phyloP scores from a whole-genome alignment of 2,329 filamentous ascomycete species.

The Penicillium sp. region DNA sequence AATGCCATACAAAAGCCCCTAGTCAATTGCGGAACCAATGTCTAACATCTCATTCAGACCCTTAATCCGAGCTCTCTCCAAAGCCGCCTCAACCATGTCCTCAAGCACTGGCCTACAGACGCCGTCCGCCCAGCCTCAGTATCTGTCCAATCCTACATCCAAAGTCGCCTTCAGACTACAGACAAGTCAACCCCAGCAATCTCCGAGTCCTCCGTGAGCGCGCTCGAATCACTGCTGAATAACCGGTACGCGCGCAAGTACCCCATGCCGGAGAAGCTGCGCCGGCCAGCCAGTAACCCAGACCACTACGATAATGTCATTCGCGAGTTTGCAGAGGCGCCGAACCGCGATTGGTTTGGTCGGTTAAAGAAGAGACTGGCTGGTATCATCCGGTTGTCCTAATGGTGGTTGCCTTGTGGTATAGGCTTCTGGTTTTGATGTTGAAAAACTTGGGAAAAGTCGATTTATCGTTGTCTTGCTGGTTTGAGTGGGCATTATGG shows the following conservation, averaged over 20 bases:
- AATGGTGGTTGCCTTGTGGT: constrained; percentile 43
- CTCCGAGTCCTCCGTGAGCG: constrained; percentile 49
- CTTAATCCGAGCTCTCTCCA: constrained; percentile 30
- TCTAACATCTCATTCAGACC: constrained; percentile 16
- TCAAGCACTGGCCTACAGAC: constrained; percentile 46
- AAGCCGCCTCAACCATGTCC: constrained; percentile 41
- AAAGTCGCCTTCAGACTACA: constrained; percentile 29
- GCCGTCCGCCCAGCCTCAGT: constrained; percentile 45
- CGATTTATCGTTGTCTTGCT: constrained; percentile 1
- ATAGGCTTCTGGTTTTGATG: not conserved
- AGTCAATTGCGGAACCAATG: not conserved
- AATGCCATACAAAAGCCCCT: not conserved
- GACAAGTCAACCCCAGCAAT: constrained; percentile 20
- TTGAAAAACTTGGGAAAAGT: not conserved
- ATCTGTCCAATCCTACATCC: constrained; percentile 44
- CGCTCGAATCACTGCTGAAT: constrained; percentile 58
- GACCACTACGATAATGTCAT: constrained; percentile 52
- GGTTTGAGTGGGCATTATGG: constrained; percentile 9
- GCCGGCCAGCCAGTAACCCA: constrained; percentile 50
- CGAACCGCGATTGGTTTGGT: constrained; percentile 47
- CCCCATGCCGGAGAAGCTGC: constrained; percentile 46
- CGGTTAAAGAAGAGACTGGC: constrained; percentile 46
- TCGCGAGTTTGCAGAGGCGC: constrained; percentile 53
- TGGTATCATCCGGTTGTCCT: constrained; percentile 48
- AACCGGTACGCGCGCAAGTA: constrained; percentile 54